phyloP scores from a whole-genome alignment of 768 basidiomycete genomes.

The Pleurotus tuber-regium region DNA sequence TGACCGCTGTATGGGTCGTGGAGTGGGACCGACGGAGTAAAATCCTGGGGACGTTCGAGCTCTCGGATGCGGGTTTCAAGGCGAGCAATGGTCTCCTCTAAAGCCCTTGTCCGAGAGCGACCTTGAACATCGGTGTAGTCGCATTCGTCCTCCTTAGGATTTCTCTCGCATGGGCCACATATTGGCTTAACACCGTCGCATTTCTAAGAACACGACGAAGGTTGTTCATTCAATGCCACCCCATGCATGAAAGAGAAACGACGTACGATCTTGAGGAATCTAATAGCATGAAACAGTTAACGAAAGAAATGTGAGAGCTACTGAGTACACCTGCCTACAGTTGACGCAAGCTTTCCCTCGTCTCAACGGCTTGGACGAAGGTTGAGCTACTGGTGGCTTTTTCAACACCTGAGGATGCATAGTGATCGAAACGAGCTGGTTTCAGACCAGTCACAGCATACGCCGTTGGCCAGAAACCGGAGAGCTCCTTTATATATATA shows the following conservation, averaged over 20 bases:
- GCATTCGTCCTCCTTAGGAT: slow-evolving; percentile 64
- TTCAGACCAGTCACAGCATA: slow-evolving; percentile 7
- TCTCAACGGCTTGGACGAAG: slow-evolving; percentile 35
- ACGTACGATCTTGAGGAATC: slow-evolving; percentile 51
- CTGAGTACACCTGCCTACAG: slow-evolving; percentile 35
- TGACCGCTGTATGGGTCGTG: slow-evolving; percentile 45
- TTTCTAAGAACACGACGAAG: slow-evolving; percentile 34
- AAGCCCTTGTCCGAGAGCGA: slow-evolving; percentile 54
- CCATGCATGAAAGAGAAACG: slow-evolving; percentile 1
- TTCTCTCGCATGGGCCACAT: slow-evolving; percentile 60
- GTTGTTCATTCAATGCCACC: slow-evolving; percentile 6
- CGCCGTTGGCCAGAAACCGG: slow-evolving; percentile 3
- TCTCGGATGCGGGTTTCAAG: slow-evolving; percentile 57
- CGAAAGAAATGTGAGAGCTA: slow-evolving; percentile 6
- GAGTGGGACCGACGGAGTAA: slow-evolving; percentile 45
- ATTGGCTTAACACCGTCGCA: slow-evolving; percentile 66
- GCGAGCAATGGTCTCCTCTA: slow-evolving; percentile 58
- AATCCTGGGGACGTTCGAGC: slow-evolving; percentile 50
- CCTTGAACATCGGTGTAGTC: slow-evolving; percentile 68
- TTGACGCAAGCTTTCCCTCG: slow-evolving; percentile 54
- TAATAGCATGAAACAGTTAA: slow-evolving; percentile 18
- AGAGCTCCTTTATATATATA: slow-evolving; percentile 10
- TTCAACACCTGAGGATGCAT: slow-evolving; percentile 9
- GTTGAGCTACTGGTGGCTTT: neutral
- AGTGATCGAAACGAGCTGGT: neutral